phyloP scores from a whole-genome alignment of 2,329 filamentous ascomycete species.

The Colletotrichum sp. region DNA sequence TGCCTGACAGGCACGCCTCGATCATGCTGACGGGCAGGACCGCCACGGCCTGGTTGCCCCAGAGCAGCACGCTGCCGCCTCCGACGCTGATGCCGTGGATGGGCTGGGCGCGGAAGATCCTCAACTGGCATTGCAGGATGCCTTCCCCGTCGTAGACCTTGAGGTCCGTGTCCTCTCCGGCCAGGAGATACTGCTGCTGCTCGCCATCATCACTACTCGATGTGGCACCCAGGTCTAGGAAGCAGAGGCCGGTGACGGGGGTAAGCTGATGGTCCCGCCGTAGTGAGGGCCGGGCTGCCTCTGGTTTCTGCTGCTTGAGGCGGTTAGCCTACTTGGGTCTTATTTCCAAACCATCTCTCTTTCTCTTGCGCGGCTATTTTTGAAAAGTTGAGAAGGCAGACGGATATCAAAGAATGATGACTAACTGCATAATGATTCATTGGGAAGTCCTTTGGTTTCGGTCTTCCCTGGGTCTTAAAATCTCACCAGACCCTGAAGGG shows the following conservation, averaged over 20 bases:
- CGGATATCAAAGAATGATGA: conserved; percentile 1
- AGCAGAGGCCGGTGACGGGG: conserved; percentile 65
- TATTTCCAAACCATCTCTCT: background rate
- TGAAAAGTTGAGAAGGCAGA: background rate
- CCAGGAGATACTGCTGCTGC: conserved; percentile 50
- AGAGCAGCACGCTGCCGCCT: conserved; percentile 56
- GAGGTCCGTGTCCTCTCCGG: conserved; percentile 65
- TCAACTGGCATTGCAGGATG: conserved; percentile 43
- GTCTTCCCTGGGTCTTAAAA: background rate
- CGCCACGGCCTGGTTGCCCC: conserved; percentile 72
- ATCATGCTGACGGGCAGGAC: conserved; percentile 38
- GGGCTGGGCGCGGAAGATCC: conserved; percentile 70
- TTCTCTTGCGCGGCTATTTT: background rate
- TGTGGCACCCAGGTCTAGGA: conserved; percentile 41
- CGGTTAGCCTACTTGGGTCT: background rate
- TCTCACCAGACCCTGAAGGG: conserved; percentile 5
- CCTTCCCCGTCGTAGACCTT: conserved; percentile 53
- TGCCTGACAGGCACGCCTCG: conserved; percentile 28
- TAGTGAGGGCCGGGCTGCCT: conserved; percentile 14
- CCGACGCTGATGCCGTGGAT: conserved; percentile 74
- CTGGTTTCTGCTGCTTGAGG: background rate
- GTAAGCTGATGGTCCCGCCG: conserved; percentile 46
- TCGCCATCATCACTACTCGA: background rate
- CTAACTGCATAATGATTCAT: conserved; percentile 17
- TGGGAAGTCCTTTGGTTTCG: background rate